Evolutionary conservation across 169 alveolate species (phyloP), one percentile per base, ranked within the genome.

Genomic region (Eimeria acervulina): DNA sequence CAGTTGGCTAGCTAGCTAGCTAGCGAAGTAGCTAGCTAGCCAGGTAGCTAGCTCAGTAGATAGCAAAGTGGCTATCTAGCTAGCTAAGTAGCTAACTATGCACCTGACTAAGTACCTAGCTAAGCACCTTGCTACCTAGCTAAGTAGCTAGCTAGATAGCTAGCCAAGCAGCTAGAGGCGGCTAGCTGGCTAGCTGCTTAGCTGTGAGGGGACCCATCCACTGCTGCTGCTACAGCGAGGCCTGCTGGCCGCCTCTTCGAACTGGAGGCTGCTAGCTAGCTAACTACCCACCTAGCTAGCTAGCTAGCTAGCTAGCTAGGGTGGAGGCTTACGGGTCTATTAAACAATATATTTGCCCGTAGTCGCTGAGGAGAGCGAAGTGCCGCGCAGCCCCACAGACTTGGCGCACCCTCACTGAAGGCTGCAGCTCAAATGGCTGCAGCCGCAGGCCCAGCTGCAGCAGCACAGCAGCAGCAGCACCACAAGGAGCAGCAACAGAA

Each of bases 341-440:
- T 10, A 74, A 21, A 40, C 31, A 17, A 31, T 33, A 74, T 1
- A 74, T 8, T 38, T 38, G 84, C 10, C 84, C 84, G 12, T 21
- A n/a, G 47, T 74, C 84, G 55, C 55, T 74, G 17, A 74, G 47
- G 13, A 74, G 84, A 19, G 84, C 84, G 31, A 74, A 28, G 26
- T 74, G 84, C n/a, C 84, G 55, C 36, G 47, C 6, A 33, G 84
- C 36, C 21, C 55, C 84, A 38, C 84, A 13, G 47, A 74, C n/a
- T 40, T 74, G 84, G 17, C 42, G 42, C 13, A 74, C 84, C 26
- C 84, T 17, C 84, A 74, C n/a, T 7, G 47, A 8, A 13, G 84
- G 84, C 84, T 74, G 84, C 84, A 74, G n/a, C 13, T 47, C 84
- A 74, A 74, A 74, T 38, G 84, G 84, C 42, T 17, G 84, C 84